A percentile compares a stretch with the other conserved stretches of the same genome.
These are phyloP conservation scores for Eucalyptus curtisii DNA, from an alignment of 345 rosid species.

Conservation along the genomic window DNA sequence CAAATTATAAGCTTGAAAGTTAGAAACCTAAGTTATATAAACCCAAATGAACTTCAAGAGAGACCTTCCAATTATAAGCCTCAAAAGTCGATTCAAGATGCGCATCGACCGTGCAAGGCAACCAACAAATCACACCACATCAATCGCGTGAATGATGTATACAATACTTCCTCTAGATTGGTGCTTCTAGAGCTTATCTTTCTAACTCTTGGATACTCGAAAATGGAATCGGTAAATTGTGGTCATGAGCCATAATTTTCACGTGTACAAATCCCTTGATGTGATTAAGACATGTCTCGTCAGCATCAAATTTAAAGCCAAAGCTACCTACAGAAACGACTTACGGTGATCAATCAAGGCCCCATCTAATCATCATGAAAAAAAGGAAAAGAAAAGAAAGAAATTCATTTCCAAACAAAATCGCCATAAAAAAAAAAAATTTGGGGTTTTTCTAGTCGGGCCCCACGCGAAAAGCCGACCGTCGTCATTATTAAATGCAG, in stretches of 20 bases:
- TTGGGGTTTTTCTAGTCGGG: not conserved
- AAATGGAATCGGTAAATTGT: rapidly evolving
- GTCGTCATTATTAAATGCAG: not conserved
- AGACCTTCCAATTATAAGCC: not conserved
- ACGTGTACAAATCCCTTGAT: not conserved
- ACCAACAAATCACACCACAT: not conserved
- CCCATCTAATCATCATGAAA: not conserved
- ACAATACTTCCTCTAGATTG: rapidly evolving
- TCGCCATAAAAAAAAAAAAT: not conserved
- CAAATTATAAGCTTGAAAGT: not conserved
- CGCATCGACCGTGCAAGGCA: not conserved
- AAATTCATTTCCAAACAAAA: not conserved
- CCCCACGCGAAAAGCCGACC: not conserved
- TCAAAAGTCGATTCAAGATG: not conserved
- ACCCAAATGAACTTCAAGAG: not conserved
- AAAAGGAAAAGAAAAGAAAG: not conserved
- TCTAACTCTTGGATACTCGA: rapidly evolving
- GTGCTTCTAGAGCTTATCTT: rapidly evolving
- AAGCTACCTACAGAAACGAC: not conserved
- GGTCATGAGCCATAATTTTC: rapidly evolving
- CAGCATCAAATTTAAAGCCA: not conserved
- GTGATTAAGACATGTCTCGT: not conserved
- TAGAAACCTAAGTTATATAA: not conserved
- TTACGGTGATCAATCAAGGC: not conserved
- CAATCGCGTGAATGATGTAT: not conserved